phyloP scores from a whole-genome alignment of 345 rosid species.

The Arabidopsis suecica region DNA sequence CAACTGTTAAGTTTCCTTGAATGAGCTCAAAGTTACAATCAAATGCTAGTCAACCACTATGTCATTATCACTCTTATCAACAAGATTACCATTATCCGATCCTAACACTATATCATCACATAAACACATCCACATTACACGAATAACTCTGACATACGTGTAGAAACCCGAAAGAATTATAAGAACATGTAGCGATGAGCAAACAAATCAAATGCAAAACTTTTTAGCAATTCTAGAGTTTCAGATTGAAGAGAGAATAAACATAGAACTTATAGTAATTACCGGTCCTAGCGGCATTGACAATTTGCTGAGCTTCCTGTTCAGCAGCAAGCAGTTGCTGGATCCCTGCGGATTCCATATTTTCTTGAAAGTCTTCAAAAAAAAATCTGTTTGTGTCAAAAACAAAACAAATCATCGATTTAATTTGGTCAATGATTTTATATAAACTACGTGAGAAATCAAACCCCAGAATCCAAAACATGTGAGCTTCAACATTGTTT shows the following conservation, averaged over 20 bases:
- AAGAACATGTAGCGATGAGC: not conserved
- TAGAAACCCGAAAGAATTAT: not conserved
- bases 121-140: no score
- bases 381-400: conserved; percentile 12
- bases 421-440: no score
- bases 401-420: conserved; percentile 12
- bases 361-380: conserved; percentile 36
- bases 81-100: not conserved
- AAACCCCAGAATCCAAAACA: not conserved
- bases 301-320: conserved; percentile 87
- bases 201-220: conserved; percentile 4
- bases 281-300: conserved; percentile 72
- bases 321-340: conserved; percentile 90
- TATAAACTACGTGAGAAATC: not conserved
- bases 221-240: not conserved
- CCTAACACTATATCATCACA: no score
- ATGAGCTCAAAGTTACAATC: not conserved
- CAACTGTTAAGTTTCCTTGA: not conserved
- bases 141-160: no score
- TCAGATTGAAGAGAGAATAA: not conserved
- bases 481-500: not conserved
- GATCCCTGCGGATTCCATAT: conserved; percentile 77
- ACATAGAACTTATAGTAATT: not conserved
- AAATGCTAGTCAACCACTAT: not conserved
- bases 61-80: not conserved